Conservation (phyloP, 2,329 filamentous ascomycete genomes). For the Colletotrichum orbiculare region DNA sequence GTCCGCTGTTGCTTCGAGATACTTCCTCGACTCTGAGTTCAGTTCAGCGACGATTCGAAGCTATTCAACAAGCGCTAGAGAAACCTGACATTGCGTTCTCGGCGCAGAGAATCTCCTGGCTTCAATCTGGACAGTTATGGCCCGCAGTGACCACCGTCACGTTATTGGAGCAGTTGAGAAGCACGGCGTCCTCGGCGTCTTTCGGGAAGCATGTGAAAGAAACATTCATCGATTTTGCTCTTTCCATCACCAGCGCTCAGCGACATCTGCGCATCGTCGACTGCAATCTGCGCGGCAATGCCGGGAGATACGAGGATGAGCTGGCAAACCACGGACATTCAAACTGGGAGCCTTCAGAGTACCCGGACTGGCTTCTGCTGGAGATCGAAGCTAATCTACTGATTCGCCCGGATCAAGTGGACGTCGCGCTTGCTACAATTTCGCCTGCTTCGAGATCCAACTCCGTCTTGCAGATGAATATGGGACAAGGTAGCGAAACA, state of each 20-base stretch:
- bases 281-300: conserved; percentile 39
- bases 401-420: conserved; percentile 70
- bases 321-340: conserved; percentile 59
- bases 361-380: conserved; percentile 73
- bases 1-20: not conserved
- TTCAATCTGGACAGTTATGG: conserved; percentile 54
- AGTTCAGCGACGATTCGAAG: conserved; percentile 10
- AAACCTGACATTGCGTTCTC: conserved; percentile 6
- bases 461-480: conserved; percentile 73
- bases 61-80: conserved; percentile 12
- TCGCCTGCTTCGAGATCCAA: conserved; percentile 62
- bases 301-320: conserved; percentile 54
- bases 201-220: conserved; percentile 52
- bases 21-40: not conserved
- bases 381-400: conserved; percentile 74
- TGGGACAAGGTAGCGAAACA: conserved; percentile 65
- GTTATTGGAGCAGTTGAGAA: conserved; percentile 60
- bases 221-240: conserved; percentile 54
- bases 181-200: conserved; percentile 35
- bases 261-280: conserved; percentile 55
- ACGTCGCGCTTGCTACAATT: conserved; percentile 71
- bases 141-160: conserved; percentile 55
- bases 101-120: conserved; percentile 50
- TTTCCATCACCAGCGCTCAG: conserved; percentile 57
- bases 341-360: conserved; percentile 65